Evolutionary conservation across 306 rosid genomes (phyloP), one percentile per base, ranked within the genome.

Genomic region (Dalbergia cultrata): DNA sequence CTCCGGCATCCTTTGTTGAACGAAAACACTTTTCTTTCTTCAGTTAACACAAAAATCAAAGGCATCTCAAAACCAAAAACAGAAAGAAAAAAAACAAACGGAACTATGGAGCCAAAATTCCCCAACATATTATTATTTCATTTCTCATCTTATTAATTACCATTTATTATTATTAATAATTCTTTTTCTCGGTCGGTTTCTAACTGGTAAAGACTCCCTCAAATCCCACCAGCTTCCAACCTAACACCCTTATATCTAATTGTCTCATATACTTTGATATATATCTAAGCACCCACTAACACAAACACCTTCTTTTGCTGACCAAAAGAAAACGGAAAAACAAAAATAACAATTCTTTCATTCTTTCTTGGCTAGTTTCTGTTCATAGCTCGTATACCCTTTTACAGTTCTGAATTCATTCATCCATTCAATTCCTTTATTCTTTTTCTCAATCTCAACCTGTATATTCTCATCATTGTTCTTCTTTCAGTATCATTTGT

Each of bases 141-240:
- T 9, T 54, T 54, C 13, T 47, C 62, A 13, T 10, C 8, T 63
- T 41, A 58, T 3, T 41, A 34, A 13, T 65, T n/a, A 50, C 11
- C 14, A 34, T 60, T 56, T 41, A 39, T 21, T 56, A 43, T 44
- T 56, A n/a, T 8, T 54, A 7, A 5, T 22, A 26, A 26, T 45
- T 35, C 43, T 19, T 43, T 39, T 66, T 33, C 37, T 2, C 13
- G 61, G 81, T 87, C 87, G 59, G 92, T 88, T 86, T 83, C 70
- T 22, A 74, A 44, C 72, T 87, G 92, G 73, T 87, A 72, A 78
- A 82, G n/a, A 60, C 81, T 57, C 88, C 77, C 76, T 47, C 85
- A 78, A 79, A 86, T 83, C 89, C 82, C 84, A 86, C 84, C 94
- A 74, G 83, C 81, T 83, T 88, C 74, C 75, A 85, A 88, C 92